Percentiles rank a stretch among this genome's conserved stretches.
Evolutionary conservation across 129 eudicot species (phyloP).

Genomic region (Chrysanthemum makinoi): DNA sequence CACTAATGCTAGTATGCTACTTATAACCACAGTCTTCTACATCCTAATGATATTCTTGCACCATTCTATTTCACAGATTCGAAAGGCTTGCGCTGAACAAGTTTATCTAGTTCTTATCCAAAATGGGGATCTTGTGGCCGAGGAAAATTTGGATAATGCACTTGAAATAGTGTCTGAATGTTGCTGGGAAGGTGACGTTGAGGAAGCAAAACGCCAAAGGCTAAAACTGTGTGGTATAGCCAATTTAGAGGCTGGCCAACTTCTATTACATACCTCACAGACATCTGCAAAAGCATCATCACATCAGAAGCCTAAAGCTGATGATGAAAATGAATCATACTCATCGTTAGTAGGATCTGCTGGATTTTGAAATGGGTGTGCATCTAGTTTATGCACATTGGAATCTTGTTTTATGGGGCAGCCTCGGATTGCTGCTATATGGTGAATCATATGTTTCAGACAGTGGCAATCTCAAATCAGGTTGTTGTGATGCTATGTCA

Average conservation of each 20-base stretch:
- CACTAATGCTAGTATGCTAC: background rate
- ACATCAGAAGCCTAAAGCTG: conserved; percentile 26
- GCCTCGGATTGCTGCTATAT: background rate
- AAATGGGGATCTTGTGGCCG: conserved; percentile 60
- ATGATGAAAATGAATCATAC: conserved; percentile 75
- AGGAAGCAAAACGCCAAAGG: conserved; percentile 68
- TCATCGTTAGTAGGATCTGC: conserved; percentile 79
- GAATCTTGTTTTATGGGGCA: conserved; percentile 3
- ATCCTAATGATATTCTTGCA: background rate
- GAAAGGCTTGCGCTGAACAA: conserved; percentile 94
- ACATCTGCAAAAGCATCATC: conserved; percentile 25
- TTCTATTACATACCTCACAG: conserved; percentile 24
- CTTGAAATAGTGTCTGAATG: conserved; percentile 77
- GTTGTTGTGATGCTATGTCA: background rate
- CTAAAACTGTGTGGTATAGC: conserved; percentile 52
- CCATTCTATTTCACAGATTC: conserved; percentile 47
- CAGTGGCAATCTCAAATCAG: too few species aligned
- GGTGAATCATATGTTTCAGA: conserved; percentile 9
- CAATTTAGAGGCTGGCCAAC: conserved; percentile 46
- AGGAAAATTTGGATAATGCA: conserved; percentile 60
- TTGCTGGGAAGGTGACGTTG: conserved; percentile 92
- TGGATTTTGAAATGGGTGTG: conserved; percentile 45
- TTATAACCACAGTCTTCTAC: background rate
- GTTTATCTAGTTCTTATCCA: conserved; percentile 89
- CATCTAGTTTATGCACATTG: conserved; percentile 12